A percentile compares a stretch with the other conserved stretches of the same genome.
These are phyloP conservation scores for Penicillium rolfsii DNA, from an alignment of 2,329 filamentous ascomycete genomes.

Conservation along the genomic window DNA sequence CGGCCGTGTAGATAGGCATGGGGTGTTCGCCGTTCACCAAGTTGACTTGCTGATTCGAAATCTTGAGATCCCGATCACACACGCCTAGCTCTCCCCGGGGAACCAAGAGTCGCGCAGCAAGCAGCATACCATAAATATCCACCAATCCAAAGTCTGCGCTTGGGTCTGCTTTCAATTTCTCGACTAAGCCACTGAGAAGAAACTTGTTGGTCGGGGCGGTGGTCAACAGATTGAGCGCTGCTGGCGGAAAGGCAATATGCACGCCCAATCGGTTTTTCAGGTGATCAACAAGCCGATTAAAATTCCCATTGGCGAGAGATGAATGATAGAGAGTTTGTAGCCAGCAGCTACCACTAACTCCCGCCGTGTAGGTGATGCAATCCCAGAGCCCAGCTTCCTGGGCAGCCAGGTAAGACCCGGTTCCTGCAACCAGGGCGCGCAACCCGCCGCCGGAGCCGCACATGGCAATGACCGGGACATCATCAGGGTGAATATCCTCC, in stretches of 20 bases:
- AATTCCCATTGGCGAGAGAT: conserved; percentile 69
- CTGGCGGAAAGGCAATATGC: conserved; percentile 90
- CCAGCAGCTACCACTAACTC: conserved; percentile 96
- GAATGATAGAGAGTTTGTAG: conserved; percentile 86
- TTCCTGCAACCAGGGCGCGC: conserved; percentile 84
- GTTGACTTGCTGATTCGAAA: conserved; percentile 81
- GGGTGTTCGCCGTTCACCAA: conserved; percentile 79
- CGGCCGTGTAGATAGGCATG: conserved; percentile 91
- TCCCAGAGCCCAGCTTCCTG: conserved; percentile 89
- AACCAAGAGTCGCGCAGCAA: conserved; percentile 82
- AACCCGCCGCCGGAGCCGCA: conserved; percentile 92
- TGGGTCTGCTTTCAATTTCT: conserved; percentile 84
- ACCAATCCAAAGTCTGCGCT: conserved; percentile 85
- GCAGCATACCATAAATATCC: conserved; percentile 84
- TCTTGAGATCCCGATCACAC: conserved; percentile 78
- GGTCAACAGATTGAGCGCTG: conserved; percentile 78
- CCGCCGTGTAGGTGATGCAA: conserved; percentile 91
- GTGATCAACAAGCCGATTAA: conserved; percentile 76
- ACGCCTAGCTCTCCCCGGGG: conserved; percentile 81
- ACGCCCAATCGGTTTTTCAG: conserved; percentile 81
- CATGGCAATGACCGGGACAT: conserved; percentile 90
- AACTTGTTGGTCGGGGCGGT: conserved; percentile 92
- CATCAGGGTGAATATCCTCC: conserved; percentile 83
- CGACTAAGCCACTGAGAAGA: conserved; percentile 82
- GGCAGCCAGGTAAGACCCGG: conserved; percentile 81